Conservation (phyloP, 1,139 yeast genomes). For the Yamadazyma mexicana region DNA sequence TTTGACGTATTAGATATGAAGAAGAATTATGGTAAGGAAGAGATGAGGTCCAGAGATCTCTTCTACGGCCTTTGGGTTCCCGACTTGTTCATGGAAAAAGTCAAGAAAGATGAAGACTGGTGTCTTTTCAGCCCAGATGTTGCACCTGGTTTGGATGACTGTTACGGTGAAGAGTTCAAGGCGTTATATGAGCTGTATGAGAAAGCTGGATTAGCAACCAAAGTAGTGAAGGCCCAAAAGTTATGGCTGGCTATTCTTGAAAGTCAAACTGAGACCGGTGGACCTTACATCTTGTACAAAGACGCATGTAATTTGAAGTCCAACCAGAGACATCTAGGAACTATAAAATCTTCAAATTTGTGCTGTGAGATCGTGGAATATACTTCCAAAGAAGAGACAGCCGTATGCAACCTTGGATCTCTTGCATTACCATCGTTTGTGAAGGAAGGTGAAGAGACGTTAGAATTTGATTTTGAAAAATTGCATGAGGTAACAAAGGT, state of each 20-base stretch:
- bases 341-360: constrained; percentile 56
- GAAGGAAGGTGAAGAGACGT: constrained; percentile 37
- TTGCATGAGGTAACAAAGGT: constrained; percentile 75
- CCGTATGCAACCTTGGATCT: constrained; percentile 58
- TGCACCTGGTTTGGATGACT: constrained; percentile 52
- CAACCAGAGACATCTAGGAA: constrained; percentile 56
- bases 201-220: constrained; percentile 35
- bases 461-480: constrained; percentile 62
- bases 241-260: constrained; percentile 55
- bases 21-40: constrained; percentile 60
- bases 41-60: constrained; percentile 54
- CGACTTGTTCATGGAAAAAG: constrained; percentile 58
- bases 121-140: constrained; percentile 55
- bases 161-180: constrained; percentile 51
- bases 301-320: constrained; percentile 57
- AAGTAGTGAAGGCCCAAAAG: constrained; percentile 49
- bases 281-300: constrained; percentile 58
- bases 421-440: constrained; percentile 51
- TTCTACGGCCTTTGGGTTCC: constrained; percentile 63
- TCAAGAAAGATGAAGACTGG: constrained; percentile 51
- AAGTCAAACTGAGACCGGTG: constrained; percentile 61
- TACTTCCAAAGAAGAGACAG: constrained; percentile 54
- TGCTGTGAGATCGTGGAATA: constrained; percentile 61
- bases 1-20: constrained; percentile 52
- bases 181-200: constrained; percentile 48